Conservation (phyloP, 148 eudicot genomes). For the Vaccinium vitisidaea region DNA sequence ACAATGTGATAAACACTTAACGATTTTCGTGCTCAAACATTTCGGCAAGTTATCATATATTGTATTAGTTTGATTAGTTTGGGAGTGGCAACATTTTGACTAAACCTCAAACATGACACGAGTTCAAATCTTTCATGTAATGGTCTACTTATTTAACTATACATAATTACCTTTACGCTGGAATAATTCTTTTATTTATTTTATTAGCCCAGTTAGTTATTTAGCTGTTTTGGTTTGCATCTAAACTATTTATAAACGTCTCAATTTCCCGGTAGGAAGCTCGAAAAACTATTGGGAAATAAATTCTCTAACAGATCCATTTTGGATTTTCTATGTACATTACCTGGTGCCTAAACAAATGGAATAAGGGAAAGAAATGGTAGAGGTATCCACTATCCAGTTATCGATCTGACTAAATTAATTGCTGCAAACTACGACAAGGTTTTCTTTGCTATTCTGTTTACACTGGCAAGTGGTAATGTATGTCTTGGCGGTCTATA, state of each 20-base stretch:
- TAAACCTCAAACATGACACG: neutral
- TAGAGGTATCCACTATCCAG: neutral
- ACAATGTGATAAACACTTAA: neutral
- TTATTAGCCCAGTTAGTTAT: neutral
- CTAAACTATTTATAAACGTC: neutral
- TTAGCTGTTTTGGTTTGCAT: neutral
- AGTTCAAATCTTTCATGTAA: neutral
- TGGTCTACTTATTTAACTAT: neutral
- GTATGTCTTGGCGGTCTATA: constrained; percentile 5
- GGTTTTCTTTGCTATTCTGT: constrained; percentile 1
- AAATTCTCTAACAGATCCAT: neutral
- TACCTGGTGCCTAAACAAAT: neutral
- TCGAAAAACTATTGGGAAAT: neutral
- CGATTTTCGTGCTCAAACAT: neutral
- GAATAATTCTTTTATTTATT: neutral
- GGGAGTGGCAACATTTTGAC: neutral
- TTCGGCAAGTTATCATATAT: neutral
- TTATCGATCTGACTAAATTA: neutral
- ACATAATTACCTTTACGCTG: neutral
- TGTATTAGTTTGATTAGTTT: neutral
- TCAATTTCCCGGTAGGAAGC: neutral
- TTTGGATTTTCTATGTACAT: neutral
- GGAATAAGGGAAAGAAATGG: neutral
- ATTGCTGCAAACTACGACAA: neutral
- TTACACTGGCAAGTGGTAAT: constrained; percentile 9